Conservation (phyloP, 192 early-diverging fungal genomes). For the Linnemannia schmuckeri region DNA sequence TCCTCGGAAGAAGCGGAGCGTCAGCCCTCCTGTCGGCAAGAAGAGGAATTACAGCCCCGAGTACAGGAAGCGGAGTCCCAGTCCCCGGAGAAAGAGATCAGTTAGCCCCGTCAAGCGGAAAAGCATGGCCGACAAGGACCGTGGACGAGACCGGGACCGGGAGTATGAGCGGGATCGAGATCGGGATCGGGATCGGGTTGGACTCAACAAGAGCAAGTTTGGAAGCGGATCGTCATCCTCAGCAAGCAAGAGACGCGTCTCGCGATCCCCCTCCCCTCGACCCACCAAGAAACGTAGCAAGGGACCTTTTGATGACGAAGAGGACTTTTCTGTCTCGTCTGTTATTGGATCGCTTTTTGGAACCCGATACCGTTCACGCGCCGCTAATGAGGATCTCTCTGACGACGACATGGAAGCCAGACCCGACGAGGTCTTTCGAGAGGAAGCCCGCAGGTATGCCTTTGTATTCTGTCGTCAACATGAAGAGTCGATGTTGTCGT, state of each 20-base stretch:
- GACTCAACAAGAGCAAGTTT: slow-evolving; percentile 1
- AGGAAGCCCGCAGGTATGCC: slow-evolving; percentile 49
- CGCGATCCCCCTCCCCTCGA: slow-evolving; percentile 30
- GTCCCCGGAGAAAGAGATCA: slow-evolving; percentile 31
- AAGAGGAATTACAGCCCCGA: slow-evolving; percentile 36
- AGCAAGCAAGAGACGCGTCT: slow-evolving; percentile 15
- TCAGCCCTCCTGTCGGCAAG: slow-evolving; percentile 12
- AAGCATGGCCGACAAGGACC: slow-evolving; percentile 32
- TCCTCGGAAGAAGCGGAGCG: slow-evolving; percentile 14
- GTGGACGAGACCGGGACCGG: slow-evolving; percentile 16
- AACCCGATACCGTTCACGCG: slow-evolving; percentile 27
- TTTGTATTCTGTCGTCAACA: not conserved
- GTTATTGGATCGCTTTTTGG: slow-evolving; percentile 36
- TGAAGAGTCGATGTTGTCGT: not conserved
- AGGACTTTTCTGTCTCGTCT: slow-evolving; percentile 34
- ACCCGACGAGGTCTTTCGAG: slow-evolving; percentile 49
- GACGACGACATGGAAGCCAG: slow-evolving; percentile 54
- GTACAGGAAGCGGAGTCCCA: slow-evolving; percentile 21
- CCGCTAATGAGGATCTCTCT: slow-evolving; percentile 39
- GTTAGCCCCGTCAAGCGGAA: slow-evolving; percentile 39
- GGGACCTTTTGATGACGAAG: slow-evolving; percentile 37
- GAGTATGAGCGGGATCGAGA: slow-evolving; percentile 12
- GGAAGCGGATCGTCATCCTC: not conserved
- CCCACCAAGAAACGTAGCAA: slow-evolving; percentile 21
- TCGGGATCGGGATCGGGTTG: slow-evolving; percentile 18